Base-by-base conservation (phyloP, 2,329 filamentous ascomycete species). In the Reticulascus tulasneorum region DNA sequence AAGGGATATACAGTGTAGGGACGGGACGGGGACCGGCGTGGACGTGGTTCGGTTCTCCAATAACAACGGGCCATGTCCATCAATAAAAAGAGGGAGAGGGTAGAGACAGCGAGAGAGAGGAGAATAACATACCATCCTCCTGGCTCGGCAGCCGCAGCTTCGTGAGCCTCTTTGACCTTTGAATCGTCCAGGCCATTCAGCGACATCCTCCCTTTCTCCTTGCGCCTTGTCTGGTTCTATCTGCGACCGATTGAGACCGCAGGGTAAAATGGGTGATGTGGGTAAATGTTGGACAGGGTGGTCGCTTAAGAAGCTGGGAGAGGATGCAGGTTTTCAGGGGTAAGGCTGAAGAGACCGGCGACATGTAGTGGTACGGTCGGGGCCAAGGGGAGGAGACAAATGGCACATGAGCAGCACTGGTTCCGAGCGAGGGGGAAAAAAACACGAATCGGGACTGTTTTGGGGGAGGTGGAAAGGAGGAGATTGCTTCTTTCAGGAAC, bases 151-250 rank as follows among this genome's bases (percentile, higher is more conserved):
- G 82, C 71, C 38, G 87, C 86, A 52, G 78, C 71, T 57, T 90
- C 84, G 65, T 94, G 83, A 54, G 90, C 89, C 67, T 94, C 87
- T 64, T 82, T 78, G 65, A 98, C 77, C 57, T 79, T 77, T 51
- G 76, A 69, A 67, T 80, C 77, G 69, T 96, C 90, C 66, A 97
- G 75, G 48, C 93, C 93, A 80, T 95, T 95, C 64, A 97, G 75
- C 72, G 91, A 96, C 91, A 97, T 97, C 21, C 24, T 42, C 26
- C 34, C 34, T 38, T 34, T 42, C 27, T 28, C 5, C 24, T 37
- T 32, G 37, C n/a, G n/a, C n/a, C n/a, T n/a, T n/a, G n/a, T n/a
- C n/a, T n/a, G n/a, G n/a, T n/a, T n/a, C n/a, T n/a, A n/a, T n/a
- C n/a, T n/a, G n/a, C n/a, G n/a, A n/a, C n/a, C n/a, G n/a, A n/a